These are phyloP conservation scores for Exidia glandulosa DNA, from an alignment of 768 basidiomycete genomes.

Conservation along the genomic window DNA sequence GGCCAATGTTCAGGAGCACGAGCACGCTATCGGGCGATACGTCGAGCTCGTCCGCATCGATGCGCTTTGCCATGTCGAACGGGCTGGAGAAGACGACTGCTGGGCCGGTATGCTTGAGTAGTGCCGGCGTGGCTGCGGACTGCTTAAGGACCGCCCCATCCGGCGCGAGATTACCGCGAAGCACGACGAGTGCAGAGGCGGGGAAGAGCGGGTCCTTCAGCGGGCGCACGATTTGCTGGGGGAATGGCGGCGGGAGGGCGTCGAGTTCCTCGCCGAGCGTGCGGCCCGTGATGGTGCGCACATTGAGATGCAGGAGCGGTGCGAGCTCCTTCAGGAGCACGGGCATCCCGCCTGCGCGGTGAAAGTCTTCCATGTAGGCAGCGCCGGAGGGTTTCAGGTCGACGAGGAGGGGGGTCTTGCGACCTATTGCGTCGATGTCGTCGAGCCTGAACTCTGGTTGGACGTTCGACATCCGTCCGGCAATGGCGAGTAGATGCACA, in stretches of 20 bases:
- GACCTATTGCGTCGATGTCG: constrained; percentile 9
- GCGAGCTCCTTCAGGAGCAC: constrained; percentile 3
- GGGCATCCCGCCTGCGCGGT: constrained; percentile 11
- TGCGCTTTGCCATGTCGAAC: constrained; percentile 10
- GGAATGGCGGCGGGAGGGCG: constrained; percentile 5
- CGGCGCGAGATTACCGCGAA: constrained; percentile 10
- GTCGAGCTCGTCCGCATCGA: constrained; percentile 11
- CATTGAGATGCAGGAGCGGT: constrained; percentile 7
- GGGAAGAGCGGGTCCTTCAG: constrained; percentile 8
- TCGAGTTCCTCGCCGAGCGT: constrained; percentile 9
- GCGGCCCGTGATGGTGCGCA: constrained; percentile 9
- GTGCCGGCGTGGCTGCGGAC: constrained; percentile 6
- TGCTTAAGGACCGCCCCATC: constrained; percentile 8
- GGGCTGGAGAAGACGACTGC: constrained; percentile 14
- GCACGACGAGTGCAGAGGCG: constrained; percentile 5
- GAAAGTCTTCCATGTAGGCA: constrained; percentile 12
- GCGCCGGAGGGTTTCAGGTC: constrained; percentile 11
- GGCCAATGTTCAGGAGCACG: constrained; percentile 16
- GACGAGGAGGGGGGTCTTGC: constrained; percentile 7
- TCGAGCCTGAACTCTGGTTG: constrained; percentile 2
- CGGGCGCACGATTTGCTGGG: constrained; percentile 6
- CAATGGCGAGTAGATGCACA: constrained; percentile 11
- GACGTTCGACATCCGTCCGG: constrained; percentile 5
- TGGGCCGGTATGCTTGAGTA: constrained; percentile 7
- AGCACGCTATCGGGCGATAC: constrained; percentile 10